These are phyloP conservation scores for Melaleuca quinquenervia DNA, from an alignment of 345 rosid genomes.

Conservation along the genomic window DNA sequence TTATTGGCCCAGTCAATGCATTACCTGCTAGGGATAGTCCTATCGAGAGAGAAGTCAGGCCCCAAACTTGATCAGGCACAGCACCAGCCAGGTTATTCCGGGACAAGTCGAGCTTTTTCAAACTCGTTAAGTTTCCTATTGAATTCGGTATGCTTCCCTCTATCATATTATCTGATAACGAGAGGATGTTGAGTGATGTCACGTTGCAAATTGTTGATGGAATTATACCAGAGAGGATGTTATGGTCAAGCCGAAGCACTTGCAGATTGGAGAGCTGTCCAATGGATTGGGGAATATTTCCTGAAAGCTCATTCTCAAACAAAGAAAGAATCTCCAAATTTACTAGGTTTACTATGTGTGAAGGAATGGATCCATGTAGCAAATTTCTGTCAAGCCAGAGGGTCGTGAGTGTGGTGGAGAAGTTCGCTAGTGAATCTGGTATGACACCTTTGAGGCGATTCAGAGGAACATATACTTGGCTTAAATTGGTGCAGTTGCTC, in stretches of 20 bases:
- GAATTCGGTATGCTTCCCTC: conserved; percentile 1
- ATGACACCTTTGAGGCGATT: neutral
- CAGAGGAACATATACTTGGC: neutral
- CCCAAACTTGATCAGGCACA: neutral
- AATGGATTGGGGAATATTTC: neutral
- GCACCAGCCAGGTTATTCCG: neutral
- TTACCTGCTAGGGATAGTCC: neutral
- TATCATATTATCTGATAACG: neutral
- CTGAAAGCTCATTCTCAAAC: neutral
- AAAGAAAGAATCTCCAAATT: neutral
- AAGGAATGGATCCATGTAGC: neutral
- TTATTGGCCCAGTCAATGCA: neutral
- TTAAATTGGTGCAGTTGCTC: conserved; percentile 1
- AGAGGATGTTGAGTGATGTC: neutral
- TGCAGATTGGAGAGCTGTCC: neutral
- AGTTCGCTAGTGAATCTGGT: neutral
- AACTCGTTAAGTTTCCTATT: neutral
- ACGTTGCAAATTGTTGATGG: conserved; percentile 1
- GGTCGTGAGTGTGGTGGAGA: neutral
- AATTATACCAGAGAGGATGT: neutral
- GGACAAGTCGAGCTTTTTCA: neutral
- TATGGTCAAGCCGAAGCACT: neutral
- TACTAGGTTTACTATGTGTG: conserved; percentile 1
- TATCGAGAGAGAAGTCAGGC: neutral
- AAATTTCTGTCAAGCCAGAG: neutral